phyloP scores from a whole-genome alignment of 2,329 filamentous ascomycete genomes.

The Geosmithia flava region DNA sequence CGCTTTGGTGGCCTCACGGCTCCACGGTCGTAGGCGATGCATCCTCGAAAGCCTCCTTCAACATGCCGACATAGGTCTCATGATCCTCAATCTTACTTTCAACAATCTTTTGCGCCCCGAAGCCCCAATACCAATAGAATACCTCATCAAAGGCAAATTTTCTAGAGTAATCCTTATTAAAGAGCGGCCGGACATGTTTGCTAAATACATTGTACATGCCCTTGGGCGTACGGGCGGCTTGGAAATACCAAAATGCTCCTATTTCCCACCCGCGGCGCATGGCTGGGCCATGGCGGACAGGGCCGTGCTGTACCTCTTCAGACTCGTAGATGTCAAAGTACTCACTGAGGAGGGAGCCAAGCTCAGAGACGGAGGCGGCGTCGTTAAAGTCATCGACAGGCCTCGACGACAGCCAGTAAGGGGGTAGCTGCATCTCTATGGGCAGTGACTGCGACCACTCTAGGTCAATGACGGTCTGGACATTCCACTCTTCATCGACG shows the following conservation, averaged over 20 bases:
- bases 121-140: not conserved
- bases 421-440: slow-evolving; percentile 12
- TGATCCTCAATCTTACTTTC: not conserved
- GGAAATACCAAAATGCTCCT: not conserved
- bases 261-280: not conserved
- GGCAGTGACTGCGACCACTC: slow-evolving; percentile 17
- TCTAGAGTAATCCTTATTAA: not conserved
- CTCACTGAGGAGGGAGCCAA: not conserved
- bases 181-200: not conserved
- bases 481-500: slow-evolving; percentile 16
- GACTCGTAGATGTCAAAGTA: not conserved
- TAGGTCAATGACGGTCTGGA: slow-evolving; percentile 14
- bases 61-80: not conserved
- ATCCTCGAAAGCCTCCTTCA: too few relatives aligned
- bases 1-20: too few relatives aligned
- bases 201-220: not conserved
- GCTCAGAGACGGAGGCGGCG: not conserved
- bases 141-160: not conserved
- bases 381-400: not conserved
- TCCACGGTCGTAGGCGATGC: too few relatives aligned
- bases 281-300: too few relatives aligned
- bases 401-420: slow-evolving; percentile 12
- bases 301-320: not conserved
- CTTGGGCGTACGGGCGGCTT: not conserved
- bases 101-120: not conserved